Conservation (phyloP, 768 basidiomycete species). For the Mycena maculata region DNA sequence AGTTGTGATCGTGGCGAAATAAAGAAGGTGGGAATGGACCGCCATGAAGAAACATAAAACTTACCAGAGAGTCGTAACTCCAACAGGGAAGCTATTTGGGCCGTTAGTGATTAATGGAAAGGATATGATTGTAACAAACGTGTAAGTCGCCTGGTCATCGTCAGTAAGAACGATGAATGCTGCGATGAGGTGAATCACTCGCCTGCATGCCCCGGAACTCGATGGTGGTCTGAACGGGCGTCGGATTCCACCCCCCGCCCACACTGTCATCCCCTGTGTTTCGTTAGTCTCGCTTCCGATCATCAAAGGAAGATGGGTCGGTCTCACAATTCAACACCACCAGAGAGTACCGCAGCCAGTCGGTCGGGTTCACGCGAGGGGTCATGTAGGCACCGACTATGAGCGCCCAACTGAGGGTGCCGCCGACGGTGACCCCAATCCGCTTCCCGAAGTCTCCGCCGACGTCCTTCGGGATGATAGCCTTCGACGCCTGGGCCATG, state of each 20-base stretch:
- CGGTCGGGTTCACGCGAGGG: conserved; percentile 59
- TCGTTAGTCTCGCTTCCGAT: conserved; percentile 9
- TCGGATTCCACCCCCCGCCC: conserved; percentile 64
- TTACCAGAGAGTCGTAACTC: conserved; percentile 67
- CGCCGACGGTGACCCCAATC: conserved; percentile 72
- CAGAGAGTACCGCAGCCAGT: conserved; percentile 74
- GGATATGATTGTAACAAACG: conserved; percentile 37
- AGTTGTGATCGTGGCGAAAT: too few relatives aligned
- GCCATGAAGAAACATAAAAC: not conserved
- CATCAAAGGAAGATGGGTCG: not conserved
- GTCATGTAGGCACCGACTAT: conserved; percentile 77
- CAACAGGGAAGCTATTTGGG: conserved; percentile 68
- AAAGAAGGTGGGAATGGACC: too few relatives aligned
- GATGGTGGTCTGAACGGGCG: conserved; percentile 67
- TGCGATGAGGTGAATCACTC: conserved; percentile 20
- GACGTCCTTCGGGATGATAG: conserved; percentile 73
- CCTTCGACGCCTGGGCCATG: conserved; percentile 82
- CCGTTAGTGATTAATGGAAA: not conserved
- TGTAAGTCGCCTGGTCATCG: conserved; percentile 66
- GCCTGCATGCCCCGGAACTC: conserved; percentile 73
- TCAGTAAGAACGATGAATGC: not conserved
- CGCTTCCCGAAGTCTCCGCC: conserved; percentile 78
- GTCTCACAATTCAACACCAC: conserved; percentile 77
- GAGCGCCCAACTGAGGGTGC: conserved; percentile 66
- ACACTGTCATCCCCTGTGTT: conserved; percentile 60